Evolutionary conservation across 805 yeast genomes (phyloP).

Genomic region (Cyberlindnera petersonii): DNA sequence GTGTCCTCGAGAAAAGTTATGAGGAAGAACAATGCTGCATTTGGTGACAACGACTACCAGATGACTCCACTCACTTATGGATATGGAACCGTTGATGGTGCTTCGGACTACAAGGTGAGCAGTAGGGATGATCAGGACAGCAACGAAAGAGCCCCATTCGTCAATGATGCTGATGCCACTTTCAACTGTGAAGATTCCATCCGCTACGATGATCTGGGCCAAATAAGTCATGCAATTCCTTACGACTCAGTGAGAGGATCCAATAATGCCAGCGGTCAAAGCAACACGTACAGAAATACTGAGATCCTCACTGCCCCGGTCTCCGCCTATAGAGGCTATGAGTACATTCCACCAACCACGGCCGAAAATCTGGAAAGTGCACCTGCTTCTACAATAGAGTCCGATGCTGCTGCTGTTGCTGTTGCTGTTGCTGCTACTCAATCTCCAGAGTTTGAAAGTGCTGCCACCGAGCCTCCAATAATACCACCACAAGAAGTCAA

Average conservation of each 20-base stretch:
- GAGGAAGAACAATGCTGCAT: conserved; percentile 12
- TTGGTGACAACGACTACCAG: conserved; percentile 22
- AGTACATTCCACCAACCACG: conserved; percentile 9
- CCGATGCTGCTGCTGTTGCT: no score
- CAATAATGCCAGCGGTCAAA: conserved; percentile 10
- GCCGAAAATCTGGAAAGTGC: neutral
- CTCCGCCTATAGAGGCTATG: conserved; percentile 22
- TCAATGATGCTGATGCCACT: conserved; percentile 12
- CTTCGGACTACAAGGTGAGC: conserved; percentile 11
- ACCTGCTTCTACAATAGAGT: no score
- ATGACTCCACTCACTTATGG: conserved; percentile 26
- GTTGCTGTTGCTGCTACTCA: no score
- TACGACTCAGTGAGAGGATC: conserved; percentile 23
- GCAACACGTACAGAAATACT: conserved; percentile 7
- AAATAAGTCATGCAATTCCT: conserved; percentile 16
- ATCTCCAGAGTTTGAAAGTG: neutral
- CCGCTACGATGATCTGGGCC: conserved; percentile 18
- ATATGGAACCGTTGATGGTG: conserved; percentile 28
- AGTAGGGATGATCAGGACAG: conserved; percentile 17
- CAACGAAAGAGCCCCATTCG: conserved; percentile 21
- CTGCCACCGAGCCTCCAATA: conserved; percentile 5
- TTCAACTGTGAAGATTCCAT: conserved; percentile 14
- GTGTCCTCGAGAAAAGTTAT: conserved; percentile 35
- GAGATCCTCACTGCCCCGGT: conserved; percentile 22
- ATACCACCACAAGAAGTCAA: conserved; percentile 6